A percentile compares a stretch with the other conserved stretches of the same genome.
Conservation (phyloP, 2,329 filamentous ascomycete species). For the Aspergillus tanneri region DNA sequence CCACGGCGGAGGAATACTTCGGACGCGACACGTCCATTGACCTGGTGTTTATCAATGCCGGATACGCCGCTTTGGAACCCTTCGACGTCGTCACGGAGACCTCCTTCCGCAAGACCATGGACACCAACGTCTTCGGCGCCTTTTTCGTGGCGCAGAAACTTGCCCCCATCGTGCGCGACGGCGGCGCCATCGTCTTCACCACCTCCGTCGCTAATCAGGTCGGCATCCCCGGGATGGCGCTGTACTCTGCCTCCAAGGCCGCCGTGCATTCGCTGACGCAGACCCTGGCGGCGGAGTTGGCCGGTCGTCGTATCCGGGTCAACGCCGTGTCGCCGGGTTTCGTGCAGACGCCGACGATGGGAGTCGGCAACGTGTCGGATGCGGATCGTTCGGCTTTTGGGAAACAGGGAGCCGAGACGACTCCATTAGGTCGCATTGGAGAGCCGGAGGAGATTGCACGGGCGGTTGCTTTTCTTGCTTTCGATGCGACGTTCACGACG, state of each 20-base stretch:
- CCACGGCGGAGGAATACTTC: conserved; percentile 3
- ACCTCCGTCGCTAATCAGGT: conserved; percentile 8
- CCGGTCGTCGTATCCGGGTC: conserved; percentile 3
- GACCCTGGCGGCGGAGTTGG: conserved; percentile 12
- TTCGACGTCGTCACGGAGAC: conserved; percentile 5
- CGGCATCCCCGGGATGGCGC: conserved; percentile 9
- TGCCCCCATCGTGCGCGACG: conserved; percentile 4
- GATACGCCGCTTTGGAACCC: conserved; percentile 13
- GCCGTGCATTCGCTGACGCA: conserved; percentile 12
- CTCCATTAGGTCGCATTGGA: conserved; percentile 9
- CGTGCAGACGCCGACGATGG: conserved; percentile 14
- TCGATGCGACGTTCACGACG: conserved; percentile 15
- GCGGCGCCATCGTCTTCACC: conserved; percentile 15
- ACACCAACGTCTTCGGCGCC: conserved; percentile 14
- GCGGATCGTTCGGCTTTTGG: conserved; percentile 12
- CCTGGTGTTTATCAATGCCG: conserved; percentile 14
- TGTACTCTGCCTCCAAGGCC: conserved; percentile 10
- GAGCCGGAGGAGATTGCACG: conserved; percentile 8
- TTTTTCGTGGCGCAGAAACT: conserved; percentile 13
- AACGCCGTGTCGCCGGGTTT: conserved; percentile 14
- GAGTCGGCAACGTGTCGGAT: conserved; percentile 2
- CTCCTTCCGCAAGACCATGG: conserved; percentile 9
- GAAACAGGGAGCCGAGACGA: conserved; percentile 5
- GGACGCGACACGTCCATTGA: not conserved
- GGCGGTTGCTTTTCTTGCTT: conserved; percentile 9